Conservation (phyloP, 257 asterid genomes). For the Prunella vulgaris region DNA sequence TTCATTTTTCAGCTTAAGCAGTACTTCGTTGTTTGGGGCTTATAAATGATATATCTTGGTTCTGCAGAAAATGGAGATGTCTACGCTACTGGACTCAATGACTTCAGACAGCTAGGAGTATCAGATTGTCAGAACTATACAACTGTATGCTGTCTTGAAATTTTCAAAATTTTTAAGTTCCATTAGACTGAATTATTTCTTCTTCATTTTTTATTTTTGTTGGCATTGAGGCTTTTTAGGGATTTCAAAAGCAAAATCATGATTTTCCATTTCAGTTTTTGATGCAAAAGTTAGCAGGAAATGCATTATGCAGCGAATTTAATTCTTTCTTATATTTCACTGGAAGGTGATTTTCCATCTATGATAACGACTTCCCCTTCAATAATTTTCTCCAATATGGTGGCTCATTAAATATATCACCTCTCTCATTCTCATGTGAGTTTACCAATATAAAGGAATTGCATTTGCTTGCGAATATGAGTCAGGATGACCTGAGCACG, state of each 20-base stretch:
- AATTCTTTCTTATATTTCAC: not conserved
- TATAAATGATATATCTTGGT: slow-evolving; percentile 25
- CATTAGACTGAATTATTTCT: slow-evolving; percentile 4
- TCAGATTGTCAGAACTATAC: slow-evolving; percentile 53
- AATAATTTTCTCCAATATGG: not conserved
- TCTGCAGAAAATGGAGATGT: slow-evolving; percentile 80
- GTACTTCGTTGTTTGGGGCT: slow-evolving; percentile 22
- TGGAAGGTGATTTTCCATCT: not conserved
- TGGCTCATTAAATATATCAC: not conserved
- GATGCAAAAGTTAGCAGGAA: not conserved
- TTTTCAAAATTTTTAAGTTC: not conserved
- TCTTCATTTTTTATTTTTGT: not conserved
- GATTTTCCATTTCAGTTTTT: slow-evolving; percentile 1
- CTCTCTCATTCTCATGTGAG: not conserved
- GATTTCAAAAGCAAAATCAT: slow-evolving; percentile 4
- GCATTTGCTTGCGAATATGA: not conserved
- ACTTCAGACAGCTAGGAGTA: slow-evolving; percentile 89
- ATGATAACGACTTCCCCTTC: not conserved
- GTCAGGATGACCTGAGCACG: not conserved
- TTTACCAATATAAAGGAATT: not conserved
- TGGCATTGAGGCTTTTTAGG: not conserved
- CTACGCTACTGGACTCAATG: slow-evolving; percentile 92
- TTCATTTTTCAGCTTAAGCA: slow-evolving; percentile 1
- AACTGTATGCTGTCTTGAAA: slow-evolving; percentile 56
- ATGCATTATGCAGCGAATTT: not conserved